phyloP scores from a whole-genome alignment of 345 rosid species.

The Erodium maritimum region DNA sequence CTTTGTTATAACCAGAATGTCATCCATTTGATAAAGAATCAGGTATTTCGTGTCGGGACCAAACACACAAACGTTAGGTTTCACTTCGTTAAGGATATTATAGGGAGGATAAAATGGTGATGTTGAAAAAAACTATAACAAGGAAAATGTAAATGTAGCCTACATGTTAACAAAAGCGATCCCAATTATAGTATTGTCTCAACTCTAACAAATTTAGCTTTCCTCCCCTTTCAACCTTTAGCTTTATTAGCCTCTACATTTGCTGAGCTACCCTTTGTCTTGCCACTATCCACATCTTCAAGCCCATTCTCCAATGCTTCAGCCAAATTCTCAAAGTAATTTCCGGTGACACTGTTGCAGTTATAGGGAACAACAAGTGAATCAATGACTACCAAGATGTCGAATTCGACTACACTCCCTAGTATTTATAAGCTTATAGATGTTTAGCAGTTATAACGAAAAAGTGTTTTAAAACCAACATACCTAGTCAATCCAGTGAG shows the following conservation, averaged over 20 bases:
- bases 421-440: neutral
- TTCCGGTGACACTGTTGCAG: conserved; percentile 71
- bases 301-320: conserved; percentile 89
- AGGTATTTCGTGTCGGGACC: too few relatives aligned
- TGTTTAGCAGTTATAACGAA: neutral
- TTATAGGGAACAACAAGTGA: neutral
- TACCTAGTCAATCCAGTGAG: conserved; percentile 89
- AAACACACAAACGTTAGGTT: too few relatives aligned
- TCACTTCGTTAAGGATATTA: too few relatives aligned
- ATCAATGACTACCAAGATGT: neutral
- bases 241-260: conserved; percentile 36
- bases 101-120: too few relatives aligned
- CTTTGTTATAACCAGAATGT: too few relatives aligned
- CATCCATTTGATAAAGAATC: too few relatives aligned
- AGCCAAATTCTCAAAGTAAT: conserved; percentile 90
- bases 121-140: too few relatives aligned
- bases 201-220: too few relatives aligned
- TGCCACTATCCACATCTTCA: conserved; percentile 65
- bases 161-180: too few relatives aligned
- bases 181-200: too few relatives aligned
- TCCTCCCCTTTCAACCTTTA: conserved; percentile 42
- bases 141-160: too few relatives aligned
- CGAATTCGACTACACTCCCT: neutral
- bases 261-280: conserved; percentile 67
- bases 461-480: neutral